Percentiles rank a stretch among this genome's conserved stretches.
phyloP scores from a whole-genome alignment of 306 rosid species.

The Pterocarpus macrocarpus region DNA sequence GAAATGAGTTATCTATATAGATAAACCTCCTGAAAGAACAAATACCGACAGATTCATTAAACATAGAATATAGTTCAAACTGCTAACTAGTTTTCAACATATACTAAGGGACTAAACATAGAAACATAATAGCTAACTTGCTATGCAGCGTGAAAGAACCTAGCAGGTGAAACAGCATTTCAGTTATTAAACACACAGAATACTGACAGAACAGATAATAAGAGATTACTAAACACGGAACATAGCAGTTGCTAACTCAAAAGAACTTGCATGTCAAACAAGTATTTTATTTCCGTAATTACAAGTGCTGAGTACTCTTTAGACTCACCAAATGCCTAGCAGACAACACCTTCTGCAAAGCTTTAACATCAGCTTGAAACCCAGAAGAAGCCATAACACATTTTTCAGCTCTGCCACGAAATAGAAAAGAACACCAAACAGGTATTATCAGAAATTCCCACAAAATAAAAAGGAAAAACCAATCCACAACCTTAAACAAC shows the following conservation, averaged over 20 bases:
- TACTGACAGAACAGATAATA: background rate
- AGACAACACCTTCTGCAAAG: constrained; percentile 82
- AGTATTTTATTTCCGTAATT: background rate
- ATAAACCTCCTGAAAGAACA: background rate
- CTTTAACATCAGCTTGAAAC: constrained; percentile 98
- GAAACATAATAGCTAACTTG: background rate
- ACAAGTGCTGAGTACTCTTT: constrained; percentile 10
- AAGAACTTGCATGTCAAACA: constrained; percentile 1
- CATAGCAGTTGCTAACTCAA: background rate
- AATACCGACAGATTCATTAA: background rate
- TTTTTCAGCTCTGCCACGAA: constrained; percentile 77
- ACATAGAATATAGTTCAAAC: background rate
- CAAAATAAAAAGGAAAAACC: background rate
- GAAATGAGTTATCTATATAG: background rate
- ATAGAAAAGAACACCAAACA: background rate
- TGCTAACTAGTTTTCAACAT: too few relatives aligned
- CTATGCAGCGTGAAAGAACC: background rate
- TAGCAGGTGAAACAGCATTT: background rate
- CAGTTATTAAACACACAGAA: background rate
- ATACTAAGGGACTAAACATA: background rate
- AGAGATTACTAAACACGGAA: background rate
- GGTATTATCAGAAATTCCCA: background rate
- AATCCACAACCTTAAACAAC: constrained; percentile 26
- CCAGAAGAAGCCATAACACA: constrained; percentile 91
- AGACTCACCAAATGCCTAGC: constrained; percentile 87